phyloP scores from a whole-genome alignment of 2,329 filamentous ascomycete genomes.

The Exophiala xenobiotica region DNA sequence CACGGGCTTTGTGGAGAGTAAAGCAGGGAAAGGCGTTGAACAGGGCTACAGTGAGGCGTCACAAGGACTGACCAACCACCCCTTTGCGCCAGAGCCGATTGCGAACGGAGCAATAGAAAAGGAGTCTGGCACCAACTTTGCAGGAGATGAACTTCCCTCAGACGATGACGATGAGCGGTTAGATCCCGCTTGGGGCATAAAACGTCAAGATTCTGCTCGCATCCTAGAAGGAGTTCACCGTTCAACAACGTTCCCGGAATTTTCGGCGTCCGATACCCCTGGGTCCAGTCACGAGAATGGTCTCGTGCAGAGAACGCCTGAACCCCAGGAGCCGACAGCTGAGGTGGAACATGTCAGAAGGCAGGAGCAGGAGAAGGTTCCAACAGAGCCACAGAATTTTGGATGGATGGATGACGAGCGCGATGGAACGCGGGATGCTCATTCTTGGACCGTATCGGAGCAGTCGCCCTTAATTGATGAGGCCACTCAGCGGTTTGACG shows the following conservation, averaged over 20 bases:
- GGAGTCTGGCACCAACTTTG: background rate
- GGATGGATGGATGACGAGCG: slow-evolving; percentile 12
- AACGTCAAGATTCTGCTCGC: slow-evolving; percentile 22
- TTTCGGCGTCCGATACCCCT: slow-evolving; percentile 3
- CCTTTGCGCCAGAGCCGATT: too few relatives aligned
- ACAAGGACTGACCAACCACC: too few relatives aligned
- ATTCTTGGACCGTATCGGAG: slow-evolving; percentile 17
- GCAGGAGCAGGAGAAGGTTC: slow-evolving; percentile 1
- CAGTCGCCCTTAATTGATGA: slow-evolving; percentile 13
- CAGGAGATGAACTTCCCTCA: slow-evolving; percentile 22
- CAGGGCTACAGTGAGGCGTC: too few relatives aligned
- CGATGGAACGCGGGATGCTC: slow-evolving; percentile 5
- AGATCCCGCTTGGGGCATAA: slow-evolving; percentile 31
- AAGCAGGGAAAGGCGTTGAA: background rate
- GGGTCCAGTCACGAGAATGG: background rate
- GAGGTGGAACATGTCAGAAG: background rate
- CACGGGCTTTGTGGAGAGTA: background rate
- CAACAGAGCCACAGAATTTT: slow-evolving; percentile 5
- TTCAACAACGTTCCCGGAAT: slow-evolving; percentile 28
- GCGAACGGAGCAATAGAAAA: background rate
- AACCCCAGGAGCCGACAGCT: background rate
- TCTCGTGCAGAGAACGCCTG: background rate
- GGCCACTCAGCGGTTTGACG: slow-evolving; percentile 24
- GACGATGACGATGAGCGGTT: slow-evolving; percentile 26
- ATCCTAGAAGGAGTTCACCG: slow-evolving; percentile 27